Conservation (phyloP, 2,329 filamentous ascomycete genomes). For the Pseudogymnoascus sp. region DNA sequence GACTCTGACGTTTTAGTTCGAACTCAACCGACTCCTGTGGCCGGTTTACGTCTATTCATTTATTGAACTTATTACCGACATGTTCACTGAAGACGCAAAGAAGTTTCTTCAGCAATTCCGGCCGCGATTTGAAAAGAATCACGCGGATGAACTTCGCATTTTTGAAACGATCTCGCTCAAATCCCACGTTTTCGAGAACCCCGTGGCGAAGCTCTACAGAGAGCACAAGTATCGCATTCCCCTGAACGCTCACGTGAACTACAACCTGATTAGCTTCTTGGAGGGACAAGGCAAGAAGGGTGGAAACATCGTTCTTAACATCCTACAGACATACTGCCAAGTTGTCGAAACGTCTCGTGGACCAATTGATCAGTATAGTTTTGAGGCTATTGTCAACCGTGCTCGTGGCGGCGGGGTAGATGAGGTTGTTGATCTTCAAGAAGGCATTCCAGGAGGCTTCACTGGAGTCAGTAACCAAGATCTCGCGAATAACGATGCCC, state of each 20-base stretch:
- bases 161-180: constrained; percentile 69
- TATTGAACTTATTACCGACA: constrained; percentile 66
- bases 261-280: constrained; percentile 77
- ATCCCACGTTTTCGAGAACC: constrained; percentile 69
- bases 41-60: constrained; percentile 92
- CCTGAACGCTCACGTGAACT: constrained; percentile 77
- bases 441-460: constrained; percentile 55
- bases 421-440: constrained; percentile 50
- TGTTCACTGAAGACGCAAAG: constrained; percentile 64
- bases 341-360: constrained; percentile 52
- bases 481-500: constrained; percentile 46
- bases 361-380: constrained; percentile 56
- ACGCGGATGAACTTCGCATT: constrained; percentile 69
- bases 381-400: constrained; percentile 51
- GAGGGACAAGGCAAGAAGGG: constrained; percentile 80
- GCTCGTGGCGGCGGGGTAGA: constrained; percentile 54
- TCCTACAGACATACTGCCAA: constrained; percentile 57
- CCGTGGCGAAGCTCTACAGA: constrained; percentile 71
- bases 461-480: constrained; percentile 56
- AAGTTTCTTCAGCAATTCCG: constrained; percentile 65
- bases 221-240: constrained; percentile 84
- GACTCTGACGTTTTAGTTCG: constrained; percentile 50
- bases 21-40: constrained; percentile 83
- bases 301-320: constrained; percentile 66
- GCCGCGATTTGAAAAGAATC: constrained; percentile 63